Evolutionary conservation across 169 alveolate species (phyloP).

Genomic region (Eimeria maxima): DNA sequence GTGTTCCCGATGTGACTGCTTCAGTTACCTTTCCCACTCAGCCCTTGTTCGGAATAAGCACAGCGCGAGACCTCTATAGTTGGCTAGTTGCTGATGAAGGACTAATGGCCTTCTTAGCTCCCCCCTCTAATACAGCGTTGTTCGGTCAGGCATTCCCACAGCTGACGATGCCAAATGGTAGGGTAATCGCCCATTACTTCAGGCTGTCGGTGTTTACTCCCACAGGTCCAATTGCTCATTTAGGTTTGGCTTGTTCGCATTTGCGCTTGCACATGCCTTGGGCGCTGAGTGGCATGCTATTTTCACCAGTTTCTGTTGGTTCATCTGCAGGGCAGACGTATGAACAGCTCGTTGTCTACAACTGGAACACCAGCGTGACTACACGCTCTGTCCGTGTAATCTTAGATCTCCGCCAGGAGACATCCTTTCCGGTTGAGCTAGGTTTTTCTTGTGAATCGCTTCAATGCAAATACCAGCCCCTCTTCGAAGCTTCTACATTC

Average conservation of each 20-base stretch:
- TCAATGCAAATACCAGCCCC: slow-evolving; percentile 56
- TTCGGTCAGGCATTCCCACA: slow-evolving; percentile 7
- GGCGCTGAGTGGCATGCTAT: not conserved
- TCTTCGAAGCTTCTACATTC: slow-evolving; percentile 26
- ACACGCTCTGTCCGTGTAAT: slow-evolving; percentile 41
- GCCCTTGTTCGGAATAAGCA: slow-evolving; percentile 17
- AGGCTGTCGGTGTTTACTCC: not conserved
- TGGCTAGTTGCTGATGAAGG: slow-evolving; percentile 67
- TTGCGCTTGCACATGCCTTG: not conserved
- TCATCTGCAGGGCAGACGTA: slow-evolving; percentile 17
- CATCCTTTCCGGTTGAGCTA: slow-evolving; percentile 3
- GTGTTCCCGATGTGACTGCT: slow-evolving; percentile 1
- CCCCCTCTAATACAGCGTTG: not conserved
- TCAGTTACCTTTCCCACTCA: slow-evolving; percentile 28
- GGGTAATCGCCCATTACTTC: not conserved
- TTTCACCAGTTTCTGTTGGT: not conserved
- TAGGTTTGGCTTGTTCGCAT: not conserved
- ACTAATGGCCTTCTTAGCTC: not conserved
- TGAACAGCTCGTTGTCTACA: slow-evolving; percentile 36
- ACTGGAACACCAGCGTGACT: slow-evolving; percentile 47
- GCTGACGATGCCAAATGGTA: slow-evolving; percentile 8
- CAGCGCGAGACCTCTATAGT: slow-evolving; percentile 47
- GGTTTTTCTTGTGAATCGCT: slow-evolving; percentile 37
- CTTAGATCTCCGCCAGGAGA: slow-evolving; percentile 20
- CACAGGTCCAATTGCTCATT: not conserved